A percentile compares a stretch with the other conserved stretches of the same genome.
These are phyloP conservation scores for Mychonastes homosphaera DNA, from an alignment of 139 green algal genomes.

Conservation along the genomic window DNA sequence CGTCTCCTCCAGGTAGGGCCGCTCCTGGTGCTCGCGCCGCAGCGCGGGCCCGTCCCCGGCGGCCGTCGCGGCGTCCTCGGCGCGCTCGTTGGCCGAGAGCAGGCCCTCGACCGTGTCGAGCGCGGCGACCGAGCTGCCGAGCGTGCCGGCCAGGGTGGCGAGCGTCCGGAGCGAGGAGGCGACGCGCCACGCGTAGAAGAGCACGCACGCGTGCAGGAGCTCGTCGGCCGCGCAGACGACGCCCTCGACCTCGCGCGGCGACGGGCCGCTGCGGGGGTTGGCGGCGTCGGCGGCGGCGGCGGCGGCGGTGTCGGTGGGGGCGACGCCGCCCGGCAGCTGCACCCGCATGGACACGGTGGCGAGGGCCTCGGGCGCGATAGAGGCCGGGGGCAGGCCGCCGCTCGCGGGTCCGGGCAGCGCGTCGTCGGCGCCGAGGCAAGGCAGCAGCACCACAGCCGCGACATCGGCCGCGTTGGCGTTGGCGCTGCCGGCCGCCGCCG, in stretches of 20 bases:
- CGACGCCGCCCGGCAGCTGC: neutral
- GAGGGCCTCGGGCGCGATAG: no score
- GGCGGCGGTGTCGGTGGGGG: neutral
- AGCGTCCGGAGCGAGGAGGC: slow-evolving; percentile 27
- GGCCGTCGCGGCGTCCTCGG: slow-evolving; percentile 5
- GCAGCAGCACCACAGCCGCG: slow-evolving; percentile 17
- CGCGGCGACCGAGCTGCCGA: slow-evolving; percentile 16
- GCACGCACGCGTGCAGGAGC: slow-evolving; percentile 51
- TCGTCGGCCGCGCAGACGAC: slow-evolving; percentile 22
- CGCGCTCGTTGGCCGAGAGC: slow-evolving; percentile 19
- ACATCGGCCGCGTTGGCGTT: neutral
- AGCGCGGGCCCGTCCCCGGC: neutral
- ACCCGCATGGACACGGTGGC: neutral
- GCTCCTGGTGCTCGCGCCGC: neutral
- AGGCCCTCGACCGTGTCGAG: slow-evolving; percentile 20
- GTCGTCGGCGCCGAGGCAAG: neutral
- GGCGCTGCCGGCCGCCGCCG: neutral
- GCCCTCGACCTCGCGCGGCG: neutral
- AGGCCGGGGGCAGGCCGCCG: no score
- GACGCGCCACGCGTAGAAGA: slow-evolving; percentile 64
- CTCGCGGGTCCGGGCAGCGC: no score
- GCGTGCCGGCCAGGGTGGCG: slow-evolving; percentile 13
- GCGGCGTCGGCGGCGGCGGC: neutral
- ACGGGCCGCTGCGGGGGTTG: neutral
- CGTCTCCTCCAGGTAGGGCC: slow-evolving; percentile 2